Conservation (phyloP, 495 filamentous ascomycete genomes). For the Hypoxylon cercidicola region DNA sequence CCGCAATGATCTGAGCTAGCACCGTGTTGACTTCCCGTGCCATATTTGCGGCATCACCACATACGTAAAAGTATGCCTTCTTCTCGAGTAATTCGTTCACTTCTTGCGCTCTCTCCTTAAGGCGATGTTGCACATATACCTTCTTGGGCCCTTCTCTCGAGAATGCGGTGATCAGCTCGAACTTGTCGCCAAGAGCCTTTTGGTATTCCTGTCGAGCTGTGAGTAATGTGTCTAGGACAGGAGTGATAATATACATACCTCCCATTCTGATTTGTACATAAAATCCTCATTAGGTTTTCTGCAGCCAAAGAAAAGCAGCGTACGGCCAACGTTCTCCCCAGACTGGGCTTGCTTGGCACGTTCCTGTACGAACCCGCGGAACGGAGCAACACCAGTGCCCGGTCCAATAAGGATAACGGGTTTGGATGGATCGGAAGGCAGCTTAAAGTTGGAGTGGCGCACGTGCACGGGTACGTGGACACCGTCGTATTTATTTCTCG, state of each 20-base stretch:
- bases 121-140: slow-evolving; percentile 95
- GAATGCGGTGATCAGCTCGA: slow-evolving; percentile 91
- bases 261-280: slow-evolving; percentile 90
- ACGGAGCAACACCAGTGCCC: slow-evolving; percentile 96
- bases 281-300: slow-evolving; percentile 87
- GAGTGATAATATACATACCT: slow-evolving; percentile 70
- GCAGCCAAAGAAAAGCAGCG: slow-evolving; percentile 95
- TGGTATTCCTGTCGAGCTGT: slow-evolving; percentile 73
- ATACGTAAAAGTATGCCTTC: slow-evolving; percentile 97
- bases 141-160: slow-evolving; percentile 86
- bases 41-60: slow-evolving; percentile 98
- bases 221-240: slow-evolving; percentile 14
- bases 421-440: slow-evolving; percentile 93
- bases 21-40: slow-evolving; percentile 92
- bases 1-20: slow-evolving; percentile 83
- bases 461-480: slow-evolving; percentile 96
- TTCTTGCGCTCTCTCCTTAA: slow-evolving; percentile 82
- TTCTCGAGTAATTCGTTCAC: slow-evolving; percentile 87
- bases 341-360: slow-evolving; percentile 80
- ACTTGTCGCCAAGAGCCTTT: slow-evolving; percentile 82
- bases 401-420: slow-evolving; percentile 97
- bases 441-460: slow-evolving; percentile 98
- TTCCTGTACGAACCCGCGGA: slow-evolving; percentile 96
- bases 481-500: slow-evolving; percentile 96
- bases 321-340: slow-evolving; percentile 88